A percentile compares a stretch with the other conserved stretches of the same genome.
Conservation (phyloP, 768 basidiomycete species). For the Collybia nuda region DNA sequence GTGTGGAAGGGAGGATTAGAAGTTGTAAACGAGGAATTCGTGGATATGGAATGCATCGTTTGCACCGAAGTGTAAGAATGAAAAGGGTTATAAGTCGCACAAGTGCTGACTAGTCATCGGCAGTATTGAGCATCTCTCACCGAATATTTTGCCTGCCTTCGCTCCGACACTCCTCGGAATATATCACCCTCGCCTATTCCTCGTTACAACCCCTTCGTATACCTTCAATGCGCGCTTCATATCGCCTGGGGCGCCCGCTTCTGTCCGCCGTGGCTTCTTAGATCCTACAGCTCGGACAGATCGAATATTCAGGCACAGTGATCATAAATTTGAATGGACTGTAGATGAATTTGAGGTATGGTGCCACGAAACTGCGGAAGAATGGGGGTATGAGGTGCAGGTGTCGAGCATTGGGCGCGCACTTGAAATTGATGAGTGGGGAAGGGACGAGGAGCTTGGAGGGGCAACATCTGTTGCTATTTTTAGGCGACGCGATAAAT, state of each 20-base stretch:
- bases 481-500: slow-evolving; percentile 49
- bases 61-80: slow-evolving; percentile 71
- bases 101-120: slow-evolving; percentile 3
- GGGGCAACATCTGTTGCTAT: slow-evolving; percentile 68
- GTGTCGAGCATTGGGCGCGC: slow-evolving; percentile 59
- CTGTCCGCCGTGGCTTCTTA: slow-evolving; percentile 49
- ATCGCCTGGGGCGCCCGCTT: slow-evolving; percentile 43
- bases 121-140: slow-evolving; percentile 81
- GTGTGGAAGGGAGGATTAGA: slow-evolving; percentile 80
- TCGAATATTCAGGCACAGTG: slow-evolving; percentile 75
- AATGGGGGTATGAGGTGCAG: slow-evolving; percentile 75
- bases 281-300: slow-evolving; percentile 79
- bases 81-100: neutral
- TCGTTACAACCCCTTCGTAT: slow-evolving; percentile 86
- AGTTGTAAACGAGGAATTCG: slow-evolving; percentile 62
- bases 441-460: slow-evolving; percentile 61
- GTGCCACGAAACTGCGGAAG: slow-evolving; percentile 53
- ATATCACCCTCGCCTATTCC: slow-evolving; percentile 71
- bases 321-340: slow-evolving; percentile 93
- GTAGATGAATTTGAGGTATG: slow-evolving; percentile 65
- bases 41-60: slow-evolving; percentile 69
- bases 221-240: slow-evolving; percentile 79
- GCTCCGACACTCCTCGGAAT: slow-evolving; percentile 72
- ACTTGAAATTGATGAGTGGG: slow-evolving; percentile 66
- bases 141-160: slow-evolving; percentile 57